Percentiles rank a stretch among this genome's conserved stretches.
Conservation (phyloP, 805 yeast species). For the Ogataea pilisensis region DNA sequence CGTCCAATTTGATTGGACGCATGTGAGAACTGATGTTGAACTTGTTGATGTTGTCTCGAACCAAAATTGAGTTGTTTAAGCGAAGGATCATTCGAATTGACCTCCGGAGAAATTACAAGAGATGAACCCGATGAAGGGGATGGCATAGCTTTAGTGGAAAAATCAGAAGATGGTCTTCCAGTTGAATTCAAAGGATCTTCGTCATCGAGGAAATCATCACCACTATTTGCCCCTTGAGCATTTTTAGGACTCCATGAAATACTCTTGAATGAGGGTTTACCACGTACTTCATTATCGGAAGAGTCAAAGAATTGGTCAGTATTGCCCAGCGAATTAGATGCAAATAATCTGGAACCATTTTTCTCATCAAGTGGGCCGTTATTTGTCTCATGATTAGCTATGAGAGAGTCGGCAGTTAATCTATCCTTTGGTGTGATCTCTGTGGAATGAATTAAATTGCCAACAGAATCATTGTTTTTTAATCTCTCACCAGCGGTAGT, state of each 20-base stretch:
- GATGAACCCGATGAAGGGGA: too few relatives aligned
- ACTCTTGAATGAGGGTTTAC: constrained; percentile 13
- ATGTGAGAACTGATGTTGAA: not conserved
- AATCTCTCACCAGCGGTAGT: constrained; percentile 54
- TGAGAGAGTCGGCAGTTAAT: constrained; percentile 16
- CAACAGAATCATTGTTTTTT: constrained; percentile 27
- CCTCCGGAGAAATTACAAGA: not conserved
- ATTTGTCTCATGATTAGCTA: constrained; percentile 10
- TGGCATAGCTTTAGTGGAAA: too few relatives aligned
- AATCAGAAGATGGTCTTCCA: too few relatives aligned
- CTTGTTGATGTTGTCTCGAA: not conserved
- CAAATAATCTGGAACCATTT: too few relatives aligned
- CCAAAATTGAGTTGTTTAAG: not conserved
- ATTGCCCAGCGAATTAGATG: too few relatives aligned
- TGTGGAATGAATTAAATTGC: constrained; percentile 19
- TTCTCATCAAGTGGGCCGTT: not conserved
- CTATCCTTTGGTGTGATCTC: constrained; percentile 19
- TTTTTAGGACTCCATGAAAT: constrained; percentile 13
- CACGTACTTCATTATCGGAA: not conserved
- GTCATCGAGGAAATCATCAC: constrained; percentile 5
- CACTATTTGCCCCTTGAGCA: not conserved
- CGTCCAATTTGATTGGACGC: constrained; percentile 3
- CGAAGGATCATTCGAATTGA: not conserved
- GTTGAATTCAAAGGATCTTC: constrained; percentile 8
- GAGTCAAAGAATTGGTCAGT: not conserved